Percentiles rank a stretch among this genome's conserved stretches.
Evolutionary conservation across 192 early-diverging fungal genomes (phyloP).

Genomic region (Coemansia sp.): DNA sequence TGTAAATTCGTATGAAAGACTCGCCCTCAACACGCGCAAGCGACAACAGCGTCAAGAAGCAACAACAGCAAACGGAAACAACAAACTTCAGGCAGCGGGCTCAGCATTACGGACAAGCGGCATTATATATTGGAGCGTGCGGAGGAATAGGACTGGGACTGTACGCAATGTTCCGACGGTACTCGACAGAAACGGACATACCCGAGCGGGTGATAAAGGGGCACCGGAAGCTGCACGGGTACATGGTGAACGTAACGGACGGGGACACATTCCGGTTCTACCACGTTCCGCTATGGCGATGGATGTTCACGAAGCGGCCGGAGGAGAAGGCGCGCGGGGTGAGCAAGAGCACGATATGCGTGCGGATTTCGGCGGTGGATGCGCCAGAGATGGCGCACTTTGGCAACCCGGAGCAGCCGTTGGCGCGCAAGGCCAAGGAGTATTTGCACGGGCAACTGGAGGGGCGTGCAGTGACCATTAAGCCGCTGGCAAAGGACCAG

Average conservation of each 20-base stretch:
- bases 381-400: conserved; percentile 54
- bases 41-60: not conserved
- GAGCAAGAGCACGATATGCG: conserved; percentile 36
- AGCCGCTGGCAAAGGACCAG: conserved; percentile 51
- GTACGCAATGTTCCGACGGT: conserved; percentile 44
- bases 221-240: conserved; percentile 33
- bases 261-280: conserved; percentile 46
- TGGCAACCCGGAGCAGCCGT: conserved; percentile 50
- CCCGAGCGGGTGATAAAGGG: conserved; percentile 35
- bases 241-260: conserved; percentile 45
- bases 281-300: conserved; percentile 37
- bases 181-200: conserved; percentile 39
- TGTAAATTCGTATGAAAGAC: conserved; percentile 9
- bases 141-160: conserved; percentile 25
- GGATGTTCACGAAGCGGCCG: conserved; percentile 23
- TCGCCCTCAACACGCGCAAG: not conserved
- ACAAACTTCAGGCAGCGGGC: not conserved
- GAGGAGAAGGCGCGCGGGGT: conserved; percentile 29
- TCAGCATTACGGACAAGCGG: conserved; percentile 28
- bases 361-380: conserved; percentile 44
- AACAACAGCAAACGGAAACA: not conserved
- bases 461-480: conserved; percentile 27
- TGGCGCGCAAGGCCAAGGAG: conserved; percentile 48
- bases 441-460: conserved; percentile 27
- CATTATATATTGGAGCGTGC: conserved; percentile 29